Conservation (phyloP, 805 yeast genomes). For the Saturnispora hagleri region DNA sequence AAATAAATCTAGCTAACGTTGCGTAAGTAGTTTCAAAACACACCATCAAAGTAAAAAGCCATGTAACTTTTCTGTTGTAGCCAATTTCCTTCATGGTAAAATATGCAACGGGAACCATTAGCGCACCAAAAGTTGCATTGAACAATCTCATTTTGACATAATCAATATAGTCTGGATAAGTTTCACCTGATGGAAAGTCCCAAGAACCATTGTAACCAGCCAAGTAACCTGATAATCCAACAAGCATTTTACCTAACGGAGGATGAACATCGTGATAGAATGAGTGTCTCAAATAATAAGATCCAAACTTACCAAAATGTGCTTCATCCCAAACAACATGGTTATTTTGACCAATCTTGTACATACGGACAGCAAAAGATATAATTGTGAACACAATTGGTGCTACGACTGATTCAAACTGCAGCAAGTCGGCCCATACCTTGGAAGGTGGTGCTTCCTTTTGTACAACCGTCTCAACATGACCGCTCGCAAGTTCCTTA, state of each 20-base stretch:
- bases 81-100: slow-evolving; percentile 72
- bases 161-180: slow-evolving; percentile 69
- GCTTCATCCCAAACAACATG: slow-evolving; percentile 86
- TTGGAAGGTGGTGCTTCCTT: slow-evolving; percentile 12
- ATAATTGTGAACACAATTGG: slow-evolving; percentile 58
- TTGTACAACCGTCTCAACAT: slow-evolving; percentile 8
- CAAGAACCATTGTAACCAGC: slow-evolving; percentile 65
- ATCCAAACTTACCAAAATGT: slow-evolving; percentile 91
- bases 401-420: slow-evolving; percentile 31
- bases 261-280: slow-evolving; percentile 97
- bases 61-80: slow-evolving; percentile 57
- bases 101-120: slow-evolving; percentile 82
- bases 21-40: slow-evolving; percentile 75
- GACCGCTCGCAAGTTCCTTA: slow-evolving; percentile 21
- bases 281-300: slow-evolving; percentile 78
- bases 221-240: slow-evolving; percentile 68
- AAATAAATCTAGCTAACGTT: slow-evolving; percentile 79
- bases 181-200: slow-evolving; percentile 76
- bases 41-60: slow-evolving; percentile 76
- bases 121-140: slow-evolving; percentile 75
- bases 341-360: slow-evolving; percentile 45
- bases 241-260: slow-evolving; percentile 89
- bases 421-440: slow-evolving; percentile 11
- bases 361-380: slow-evolving; percentile 66
- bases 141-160: slow-evolving; percentile 81